Evolutionary conservation across 306 rosid genomes (phyloP).

Genomic region (Albizia julibrissin): DNA sequence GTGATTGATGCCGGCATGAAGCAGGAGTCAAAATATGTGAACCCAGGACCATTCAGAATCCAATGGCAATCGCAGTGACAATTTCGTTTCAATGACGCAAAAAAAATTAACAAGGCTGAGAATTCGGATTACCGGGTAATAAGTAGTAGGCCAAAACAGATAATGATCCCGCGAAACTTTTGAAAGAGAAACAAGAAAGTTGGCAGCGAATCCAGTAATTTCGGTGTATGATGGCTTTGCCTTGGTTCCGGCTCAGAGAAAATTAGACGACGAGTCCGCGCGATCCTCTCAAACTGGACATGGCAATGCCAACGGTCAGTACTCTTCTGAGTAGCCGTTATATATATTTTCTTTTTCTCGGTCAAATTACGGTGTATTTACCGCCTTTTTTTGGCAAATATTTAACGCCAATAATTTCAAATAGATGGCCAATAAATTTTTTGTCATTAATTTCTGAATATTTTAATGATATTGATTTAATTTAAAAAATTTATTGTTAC

Average conservation of each 20-base stretch:
- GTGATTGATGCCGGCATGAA: not conserved
- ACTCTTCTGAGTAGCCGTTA: not conserved
- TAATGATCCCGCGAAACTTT: slow-evolving; percentile 41
- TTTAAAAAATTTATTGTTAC: no score
- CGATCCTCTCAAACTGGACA: not conserved
- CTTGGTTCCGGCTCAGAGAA: slow-evolving; percentile 15
- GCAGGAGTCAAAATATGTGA: not conserved
- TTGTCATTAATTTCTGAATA: no score
- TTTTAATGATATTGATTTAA: not conserved
- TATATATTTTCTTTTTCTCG: not conserved
- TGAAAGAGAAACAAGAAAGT: not conserved
- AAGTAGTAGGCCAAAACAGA: slow-evolving; percentile 28
- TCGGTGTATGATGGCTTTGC: slow-evolving; percentile 29
- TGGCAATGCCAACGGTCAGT: not conserved
- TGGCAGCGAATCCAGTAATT: slow-evolving; percentile 38
- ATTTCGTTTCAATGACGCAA: not conserved
- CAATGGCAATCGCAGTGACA: not conserved
- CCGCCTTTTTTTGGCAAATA: not conserved
- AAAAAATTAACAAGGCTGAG: slow-evolving; percentile 27
- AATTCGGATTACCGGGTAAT: slow-evolving; percentile 59
- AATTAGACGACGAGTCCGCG: slow-evolving; percentile 26
- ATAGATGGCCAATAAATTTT: not conserved
- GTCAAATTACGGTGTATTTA: not conserved
- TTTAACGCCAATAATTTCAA: no score
- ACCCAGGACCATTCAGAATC: slow-evolving; percentile 3